phyloP scores from a whole-genome alignment of 2,329 filamentous ascomycete genomes.

The Ramularia collo-cygni region DNA sequence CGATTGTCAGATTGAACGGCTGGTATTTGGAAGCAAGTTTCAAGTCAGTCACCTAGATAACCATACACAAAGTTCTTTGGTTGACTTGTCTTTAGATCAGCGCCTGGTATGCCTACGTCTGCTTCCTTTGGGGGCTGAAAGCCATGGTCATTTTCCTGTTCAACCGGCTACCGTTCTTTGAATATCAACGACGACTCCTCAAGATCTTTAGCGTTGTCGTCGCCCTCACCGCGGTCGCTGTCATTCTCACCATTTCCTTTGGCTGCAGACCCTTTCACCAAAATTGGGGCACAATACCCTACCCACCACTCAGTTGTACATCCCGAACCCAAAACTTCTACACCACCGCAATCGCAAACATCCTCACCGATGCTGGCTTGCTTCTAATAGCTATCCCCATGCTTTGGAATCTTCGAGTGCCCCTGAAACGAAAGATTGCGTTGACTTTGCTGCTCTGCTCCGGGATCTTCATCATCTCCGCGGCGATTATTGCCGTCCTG shows the following conservation, averaged over 20 bases:
- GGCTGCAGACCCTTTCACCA: slow-evolving; percentile 24
- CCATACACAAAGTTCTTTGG: neutral
- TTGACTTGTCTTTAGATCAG: slow-evolving; percentile 22
- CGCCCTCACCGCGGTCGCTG: slow-evolving; percentile 26
- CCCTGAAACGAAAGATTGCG: slow-evolving; percentile 27
- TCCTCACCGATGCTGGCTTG: slow-evolving; percentile 29
- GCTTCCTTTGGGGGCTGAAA: slow-evolving; percentile 20
- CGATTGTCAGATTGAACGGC: slow-evolving; percentile 23
- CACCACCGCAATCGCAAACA: slow-evolving; percentile 27
- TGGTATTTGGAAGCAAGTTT: slow-evolving; percentile 32
- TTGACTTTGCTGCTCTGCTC: slow-evolving; percentile 31
- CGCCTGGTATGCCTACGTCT: slow-evolving; percentile 29
- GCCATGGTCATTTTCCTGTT: slow-evolving; percentile 26
- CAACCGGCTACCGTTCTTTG: slow-evolving; percentile 30
- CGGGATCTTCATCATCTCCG: slow-evolving; percentile 32
- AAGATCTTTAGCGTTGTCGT: slow-evolving; percentile 25
- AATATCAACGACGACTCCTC: slow-evolving; percentile 27
- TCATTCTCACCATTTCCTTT: slow-evolving; percentile 29
- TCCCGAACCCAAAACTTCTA: slow-evolving; percentile 27
- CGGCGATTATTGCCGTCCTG: slow-evolving; percentile 30
- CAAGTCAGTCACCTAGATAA: slow-evolving; percentile 25
- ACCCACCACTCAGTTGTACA: slow-evolving; percentile 25
- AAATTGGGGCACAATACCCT: slow-evolving; percentile 28
- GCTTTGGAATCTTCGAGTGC: slow-evolving; percentile 29
- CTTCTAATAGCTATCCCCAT: slow-evolving; percentile 31